Conservation (phyloP, 176 grass and related monocot genomes). For the Ampelocalamus luodianensis region DNA sequence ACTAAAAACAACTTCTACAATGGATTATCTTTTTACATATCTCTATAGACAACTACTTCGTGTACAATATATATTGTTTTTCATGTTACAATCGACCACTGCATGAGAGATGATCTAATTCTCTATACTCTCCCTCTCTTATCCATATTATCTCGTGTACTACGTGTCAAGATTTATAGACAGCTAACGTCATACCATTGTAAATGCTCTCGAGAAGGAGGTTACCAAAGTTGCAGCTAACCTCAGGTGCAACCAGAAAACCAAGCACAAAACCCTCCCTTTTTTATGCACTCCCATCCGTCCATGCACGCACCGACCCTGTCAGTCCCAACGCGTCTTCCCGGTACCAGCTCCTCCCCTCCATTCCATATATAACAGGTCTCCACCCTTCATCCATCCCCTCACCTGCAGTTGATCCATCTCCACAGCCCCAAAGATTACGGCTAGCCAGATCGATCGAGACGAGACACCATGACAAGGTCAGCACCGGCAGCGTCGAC, state of each 20-base stretch:
- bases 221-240: background rate
- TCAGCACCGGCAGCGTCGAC: background rate
- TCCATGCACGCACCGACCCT: conserved; percentile 23
- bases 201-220: background rate
- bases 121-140: too few relatives aligned
- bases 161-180: too few relatives aligned
- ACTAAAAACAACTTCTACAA: too few relatives aligned
- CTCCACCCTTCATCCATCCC: background rate
- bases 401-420: background rate
- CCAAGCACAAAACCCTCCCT: background rate
- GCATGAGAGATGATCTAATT: too few relatives aligned
- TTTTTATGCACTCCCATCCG: conserved; percentile 26
- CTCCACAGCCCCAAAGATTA: background rate
- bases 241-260: conserved; percentile 25
- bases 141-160: too few relatives aligned
- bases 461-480: conserved; percentile 9
- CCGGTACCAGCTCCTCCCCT: background rate
- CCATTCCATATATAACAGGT: conserved; percentile 42
- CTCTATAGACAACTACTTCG: too few relatives aligned
- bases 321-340: conserved; percentile 56
- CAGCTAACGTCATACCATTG: too few relatives aligned
- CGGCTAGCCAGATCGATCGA: background rate
- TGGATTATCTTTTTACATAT: too few relatives aligned
- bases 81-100: too few relatives aligned
- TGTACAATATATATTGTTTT: too few relatives aligned